Evolutionary conservation across 2,329 filamentous ascomycete genomes (phyloP), one percentile per base, ranked within the genome.

Genomic region (Diaporthe capsici): DNA sequence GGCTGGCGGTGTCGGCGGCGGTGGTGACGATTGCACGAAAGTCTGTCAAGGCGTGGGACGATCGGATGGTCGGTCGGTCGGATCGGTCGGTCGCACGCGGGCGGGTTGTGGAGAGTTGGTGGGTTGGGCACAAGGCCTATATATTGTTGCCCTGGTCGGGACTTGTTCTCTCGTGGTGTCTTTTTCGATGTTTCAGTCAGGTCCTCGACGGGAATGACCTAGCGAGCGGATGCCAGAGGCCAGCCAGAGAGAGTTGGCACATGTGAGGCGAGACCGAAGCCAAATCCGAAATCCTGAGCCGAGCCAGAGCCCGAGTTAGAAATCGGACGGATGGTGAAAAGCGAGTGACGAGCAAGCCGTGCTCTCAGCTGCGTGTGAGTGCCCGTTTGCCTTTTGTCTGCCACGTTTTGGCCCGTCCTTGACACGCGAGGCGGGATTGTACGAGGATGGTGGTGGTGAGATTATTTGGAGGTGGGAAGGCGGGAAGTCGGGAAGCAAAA

Each of bases 161-260:
- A 31, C 65, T 70, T 55, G n/a, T 42, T 55, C 8, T 42, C 8
- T 25, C 25, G 65, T 70, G n/a, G 9, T 31, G 2, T 22, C 6
- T 47, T 28, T 51, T 37, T 44, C 25, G n/a, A 55, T 42, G 9
- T 42, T 34, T n/a, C 6, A 55, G 49, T 70, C 65, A 70, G 49
- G n/a, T 42, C 65, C 49, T 70, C 65, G 13, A 31, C 25, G 65
- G 49, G 34, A 42, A 55, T 37, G 49, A 55, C 65, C 34, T 25
- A 70, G 49, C 65, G 65, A 70, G 65, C 49, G 65, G 37, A 39
- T 70, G 47, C 65, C 65, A 70, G 39, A 70, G 65, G 65, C 65
- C 34, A 53, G 65, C 31, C 65, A 55, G 65, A 55, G 49, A 39
- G 31, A 20, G 65, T 70, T 22, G 65, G 49, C 34, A 34, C 65